Evolutionary conservation across 2,329 filamentous ascomycete genomes (phyloP).

Genomic region (Diaporthe aspalathi): DNA sequence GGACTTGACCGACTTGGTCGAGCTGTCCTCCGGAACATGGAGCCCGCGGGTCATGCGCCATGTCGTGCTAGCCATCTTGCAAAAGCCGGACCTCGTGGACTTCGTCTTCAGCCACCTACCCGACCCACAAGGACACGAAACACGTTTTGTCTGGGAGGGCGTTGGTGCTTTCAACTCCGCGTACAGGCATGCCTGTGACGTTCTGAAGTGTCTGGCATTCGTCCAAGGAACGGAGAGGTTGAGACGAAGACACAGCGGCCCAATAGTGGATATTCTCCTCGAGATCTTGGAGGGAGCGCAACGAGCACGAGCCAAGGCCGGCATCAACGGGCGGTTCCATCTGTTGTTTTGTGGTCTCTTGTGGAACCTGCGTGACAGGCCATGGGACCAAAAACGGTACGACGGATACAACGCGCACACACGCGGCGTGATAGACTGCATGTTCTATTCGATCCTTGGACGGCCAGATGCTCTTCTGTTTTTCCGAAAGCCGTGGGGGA

Average conservation of each 20-base stretch:
- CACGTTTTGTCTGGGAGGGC: neutral
- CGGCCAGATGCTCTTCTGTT: neutral
- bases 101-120: neutral
- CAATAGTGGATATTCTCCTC: neutral
- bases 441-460: neutral
- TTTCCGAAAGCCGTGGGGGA: neutral
- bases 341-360: no score
- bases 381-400: neutral
- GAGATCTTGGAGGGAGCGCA: neutral
- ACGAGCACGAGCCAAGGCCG: no score
- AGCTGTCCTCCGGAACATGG: neutral
- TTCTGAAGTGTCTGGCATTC: neutral
- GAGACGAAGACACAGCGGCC: accelerated
- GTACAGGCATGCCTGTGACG: neutral
- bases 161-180: neutral
- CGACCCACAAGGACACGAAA: neutral
- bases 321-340: no score
- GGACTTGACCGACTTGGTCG: neutral
- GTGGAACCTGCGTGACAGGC: no score
- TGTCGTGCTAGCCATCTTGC: neutral
- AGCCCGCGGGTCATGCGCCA: neutral
- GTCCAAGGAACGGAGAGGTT: neutral
- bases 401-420: neutral
- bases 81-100: neutral
- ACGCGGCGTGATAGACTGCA: neutral